phyloP scores from a whole-genome alignment of 352 stramenopile genomes.

The Achlya hypogyna region DNA sequence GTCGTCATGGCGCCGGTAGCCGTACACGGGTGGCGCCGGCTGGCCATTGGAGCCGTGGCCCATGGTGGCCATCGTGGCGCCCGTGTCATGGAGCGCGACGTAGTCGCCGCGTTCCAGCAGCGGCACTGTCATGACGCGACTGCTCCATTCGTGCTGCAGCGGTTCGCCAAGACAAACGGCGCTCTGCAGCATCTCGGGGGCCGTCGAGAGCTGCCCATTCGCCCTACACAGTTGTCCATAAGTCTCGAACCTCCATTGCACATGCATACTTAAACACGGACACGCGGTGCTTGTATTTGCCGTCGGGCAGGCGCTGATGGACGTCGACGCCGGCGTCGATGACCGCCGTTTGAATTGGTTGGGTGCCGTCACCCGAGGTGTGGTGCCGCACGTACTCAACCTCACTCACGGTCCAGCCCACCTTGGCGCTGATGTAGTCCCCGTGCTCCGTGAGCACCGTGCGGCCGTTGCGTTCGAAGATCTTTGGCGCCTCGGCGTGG shows the following conservation, averaged over 20 bases:
- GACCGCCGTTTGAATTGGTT: not conserved
- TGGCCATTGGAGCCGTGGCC: not conserved
- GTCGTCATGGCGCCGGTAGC: conserved; percentile 7
- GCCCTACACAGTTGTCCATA: not conserved
- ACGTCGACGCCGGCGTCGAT: not conserved
- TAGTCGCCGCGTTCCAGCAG: not conserved
- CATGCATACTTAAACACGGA: conserved; percentile 9
- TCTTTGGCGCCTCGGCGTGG: conserved; percentile 22
- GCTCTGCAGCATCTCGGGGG: not conserved
- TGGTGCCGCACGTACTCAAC: not conserved
- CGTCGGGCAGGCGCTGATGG: not conserved
- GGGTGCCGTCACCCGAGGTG: not conserved
- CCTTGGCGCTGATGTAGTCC: conserved; percentile 10
- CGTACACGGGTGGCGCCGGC: conserved; percentile 5
- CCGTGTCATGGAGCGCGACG: conserved; percentile 12
- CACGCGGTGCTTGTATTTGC: conserved; percentile 1
- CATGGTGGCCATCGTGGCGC: not conserved
- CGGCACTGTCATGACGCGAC: not conserved
- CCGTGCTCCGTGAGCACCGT: conserved; percentile 16
- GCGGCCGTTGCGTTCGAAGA: conserved; percentile 25
- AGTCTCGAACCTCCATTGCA: not conserved
- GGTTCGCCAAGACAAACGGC: not conserved
- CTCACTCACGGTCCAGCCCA: not conserved
- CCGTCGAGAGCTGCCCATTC: not conserved
- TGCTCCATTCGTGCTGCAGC: not conserved